Evolutionary conservation across 306 rosid genomes (phyloP).

Genomic region (Pyrus communis): DNA sequence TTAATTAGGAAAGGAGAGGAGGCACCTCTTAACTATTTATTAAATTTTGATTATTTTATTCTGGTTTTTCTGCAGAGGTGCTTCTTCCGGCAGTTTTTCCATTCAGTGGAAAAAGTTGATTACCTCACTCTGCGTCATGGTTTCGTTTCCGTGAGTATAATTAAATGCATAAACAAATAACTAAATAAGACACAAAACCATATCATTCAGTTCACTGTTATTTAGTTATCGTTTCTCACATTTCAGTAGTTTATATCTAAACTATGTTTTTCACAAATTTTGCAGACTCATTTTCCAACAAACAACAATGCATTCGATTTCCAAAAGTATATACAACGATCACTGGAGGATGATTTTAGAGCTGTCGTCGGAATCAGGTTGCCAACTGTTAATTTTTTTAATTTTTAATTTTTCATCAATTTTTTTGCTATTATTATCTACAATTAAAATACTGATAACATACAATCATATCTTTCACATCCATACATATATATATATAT

Average conservation of each 20-base stretch:
- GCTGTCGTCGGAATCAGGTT: slow-evolving; percentile 55
- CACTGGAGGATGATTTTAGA: slow-evolving; percentile 53
- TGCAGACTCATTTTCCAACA: slow-evolving; percentile 42
- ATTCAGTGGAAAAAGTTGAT: slow-evolving; percentile 51
- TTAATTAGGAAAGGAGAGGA: too few relatives aligned
- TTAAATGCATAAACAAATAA: neutral
- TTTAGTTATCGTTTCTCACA: neutral
- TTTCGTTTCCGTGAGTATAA: slow-evolving; percentile 38
- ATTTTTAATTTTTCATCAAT: neutral
- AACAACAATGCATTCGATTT: slow-evolving; percentile 31
- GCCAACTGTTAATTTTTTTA: neutral
- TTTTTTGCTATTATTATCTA: neutral
- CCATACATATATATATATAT: neutral
- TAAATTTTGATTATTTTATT: neutral
- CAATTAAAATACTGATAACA: neutral
- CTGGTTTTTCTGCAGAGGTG: slow-evolving; percentile 30
- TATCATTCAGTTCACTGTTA: neutral
- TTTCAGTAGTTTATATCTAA: neutral
- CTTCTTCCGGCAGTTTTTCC: slow-evolving; percentile 55
- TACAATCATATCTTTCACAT: neutral
- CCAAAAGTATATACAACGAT: slow-evolving; percentile 44
- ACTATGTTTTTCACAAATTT: neutral
- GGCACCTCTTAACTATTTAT: neutral
- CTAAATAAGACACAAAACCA: neutral
- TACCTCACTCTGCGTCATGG: slow-evolving; percentile 59